phyloP scores from a whole-genome alignment of 148 eudicot species.

The Silene uniflora region DNA sequence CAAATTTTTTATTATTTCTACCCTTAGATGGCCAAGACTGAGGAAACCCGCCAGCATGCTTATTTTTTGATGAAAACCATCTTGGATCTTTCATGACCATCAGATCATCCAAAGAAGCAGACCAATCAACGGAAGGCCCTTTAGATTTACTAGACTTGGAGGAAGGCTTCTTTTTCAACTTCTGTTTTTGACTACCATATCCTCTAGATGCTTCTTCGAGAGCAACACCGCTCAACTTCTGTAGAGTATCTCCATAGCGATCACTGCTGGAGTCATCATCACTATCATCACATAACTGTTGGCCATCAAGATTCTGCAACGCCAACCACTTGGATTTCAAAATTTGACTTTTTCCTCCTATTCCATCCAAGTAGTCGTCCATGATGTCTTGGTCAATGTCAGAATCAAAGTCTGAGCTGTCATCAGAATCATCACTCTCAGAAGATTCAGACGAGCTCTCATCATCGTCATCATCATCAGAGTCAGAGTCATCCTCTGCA shows the following conservation, averaged over 20 bases:
- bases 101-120: conserved; percentile 64
- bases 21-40: conserved; percentile 78
- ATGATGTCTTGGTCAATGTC: conserved; percentile 89
- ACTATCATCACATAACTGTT: conserved; percentile 28
- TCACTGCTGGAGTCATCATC: conserved; percentile 42
- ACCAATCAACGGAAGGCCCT: conserved; percentile 33
- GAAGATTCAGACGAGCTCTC: conserved; percentile 55
- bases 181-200: conserved; percentile 56
- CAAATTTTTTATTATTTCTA: conserved; percentile 46
- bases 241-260: conserved; percentile 42
- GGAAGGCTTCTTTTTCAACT: conserved; percentile 42
- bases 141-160: conserved; percentile 25
- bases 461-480: conserved; percentile 52
- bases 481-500: conserved; percentile 40
- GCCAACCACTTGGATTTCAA: conserved; percentile 59
- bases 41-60: conserved; percentile 57
- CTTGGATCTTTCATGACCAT: conserved; percentile 87
- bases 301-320: conserved; percentile 34
- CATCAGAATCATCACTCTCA: conserved; percentile 58
- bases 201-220: conserved; percentile 83
- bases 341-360: conserved; percentile 56
- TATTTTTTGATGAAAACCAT: conserved; percentile 52
- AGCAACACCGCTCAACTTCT: conserved; percentile 73
- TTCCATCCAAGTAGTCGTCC: conserved; percentile 79
- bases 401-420: conserved; percentile 52